Conservation (phyloP, 2,329 filamentous ascomycete genomes). For the Fusarium sacchari region DNA sequence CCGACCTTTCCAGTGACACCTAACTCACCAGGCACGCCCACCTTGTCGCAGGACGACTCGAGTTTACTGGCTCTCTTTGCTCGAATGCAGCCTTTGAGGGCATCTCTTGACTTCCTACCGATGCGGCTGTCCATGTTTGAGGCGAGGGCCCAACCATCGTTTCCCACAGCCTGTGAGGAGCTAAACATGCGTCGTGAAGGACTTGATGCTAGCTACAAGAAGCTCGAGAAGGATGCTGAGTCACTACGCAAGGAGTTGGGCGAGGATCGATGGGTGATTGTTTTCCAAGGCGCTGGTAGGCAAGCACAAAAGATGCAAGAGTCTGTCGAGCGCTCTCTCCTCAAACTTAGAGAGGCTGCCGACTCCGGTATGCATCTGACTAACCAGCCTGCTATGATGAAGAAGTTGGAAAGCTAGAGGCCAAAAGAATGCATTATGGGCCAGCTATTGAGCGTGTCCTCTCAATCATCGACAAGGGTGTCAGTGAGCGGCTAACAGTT, state of each 20-base stretch:
- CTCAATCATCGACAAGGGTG: constrained; percentile 93
- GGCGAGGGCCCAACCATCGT: constrained; percentile 77
- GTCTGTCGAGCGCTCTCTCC: constrained; percentile 87
- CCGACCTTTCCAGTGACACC: constrained; percentile 72
- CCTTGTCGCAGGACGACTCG: constrained; percentile 80
- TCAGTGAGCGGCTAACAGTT: constrained; percentile 92
- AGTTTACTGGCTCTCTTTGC: constrained; percentile 91
- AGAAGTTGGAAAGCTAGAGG: constrained; percentile 95
- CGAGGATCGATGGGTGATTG: constrained; percentile 94
- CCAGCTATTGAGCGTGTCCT: constrained; percentile 92
- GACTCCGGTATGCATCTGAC: constrained; percentile 79
- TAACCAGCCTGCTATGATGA: constrained; percentile 74
- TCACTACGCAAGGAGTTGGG: constrained; percentile 88
- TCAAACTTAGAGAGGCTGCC: constrained; percentile 82
- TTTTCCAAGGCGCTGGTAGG: constrained; percentile 90
- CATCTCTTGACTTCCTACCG: constrained; percentile 93
- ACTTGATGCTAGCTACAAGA: constrained; percentile 87
- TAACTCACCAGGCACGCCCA: constrained; percentile 64
- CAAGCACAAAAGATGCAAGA: constrained; percentile 98
- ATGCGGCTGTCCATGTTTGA: constrained; percentile 94
- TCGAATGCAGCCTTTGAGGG: constrained; percentile 91
- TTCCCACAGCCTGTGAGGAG: constrained; percentile 92
- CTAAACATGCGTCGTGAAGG: constrained; percentile 77
- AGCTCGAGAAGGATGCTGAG: constrained; percentile 89
- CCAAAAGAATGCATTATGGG: constrained; percentile 93